A percentile compares a stretch with the other conserved stretches of the same genome.
Conservation (phyloP, 306 rosid species). For the Argentina anserina region DNA sequence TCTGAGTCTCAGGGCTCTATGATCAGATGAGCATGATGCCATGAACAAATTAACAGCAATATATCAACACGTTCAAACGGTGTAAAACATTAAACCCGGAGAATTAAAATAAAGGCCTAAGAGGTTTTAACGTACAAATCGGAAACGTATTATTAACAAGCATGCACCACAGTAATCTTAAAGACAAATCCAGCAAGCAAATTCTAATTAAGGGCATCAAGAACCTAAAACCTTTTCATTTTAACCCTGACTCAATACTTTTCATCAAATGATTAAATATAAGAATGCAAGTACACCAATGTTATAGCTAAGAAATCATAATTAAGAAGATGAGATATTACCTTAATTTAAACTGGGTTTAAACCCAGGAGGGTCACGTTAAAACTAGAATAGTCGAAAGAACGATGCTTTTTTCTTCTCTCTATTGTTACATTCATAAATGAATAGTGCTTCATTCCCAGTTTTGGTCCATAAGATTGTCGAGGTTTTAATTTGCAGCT, state of each 20-base stretch:
- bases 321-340: constrained; percentile 40
- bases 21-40: background rate
- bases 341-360: constrained; percentile 51
- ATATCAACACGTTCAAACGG: background rate
- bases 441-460: background rate
- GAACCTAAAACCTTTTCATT: background rate
- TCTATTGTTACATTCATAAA: background rate
- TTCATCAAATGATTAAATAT: background rate
- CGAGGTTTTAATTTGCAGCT: constrained; percentile 4
- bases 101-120: background rate
- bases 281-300: constrained; percentile 24
- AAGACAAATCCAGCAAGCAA: background rate
- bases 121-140: background rate
- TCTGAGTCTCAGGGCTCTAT: constrained; percentile 2
- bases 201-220: background rate
- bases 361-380: background rate
- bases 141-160: background rate
- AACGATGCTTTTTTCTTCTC: constrained; percentile 59
- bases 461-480: background rate
- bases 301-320: constrained; percentile 17
- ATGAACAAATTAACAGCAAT: background rate
- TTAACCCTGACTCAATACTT: background rate
- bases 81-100: background rate
- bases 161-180: background rate
- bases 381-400: constrained; percentile 21